phyloP scores from a whole-genome alignment of 2,329 filamentous ascomycete genomes.

The Trichoderma harzianum region DNA sequence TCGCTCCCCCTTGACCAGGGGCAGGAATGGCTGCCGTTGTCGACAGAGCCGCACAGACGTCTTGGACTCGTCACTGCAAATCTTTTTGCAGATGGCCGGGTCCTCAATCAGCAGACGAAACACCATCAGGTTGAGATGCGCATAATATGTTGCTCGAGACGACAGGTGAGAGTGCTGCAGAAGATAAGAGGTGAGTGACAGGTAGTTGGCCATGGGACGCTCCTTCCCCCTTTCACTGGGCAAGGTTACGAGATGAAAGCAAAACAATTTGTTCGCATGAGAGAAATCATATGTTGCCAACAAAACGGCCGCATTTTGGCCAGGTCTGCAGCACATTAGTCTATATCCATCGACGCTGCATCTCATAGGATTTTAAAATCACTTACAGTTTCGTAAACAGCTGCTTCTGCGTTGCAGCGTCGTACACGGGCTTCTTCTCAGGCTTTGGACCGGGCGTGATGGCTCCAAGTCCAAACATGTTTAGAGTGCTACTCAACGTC shows the following conservation, averaged over 20 bases:
- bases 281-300: constrained; percentile 90
- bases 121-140: constrained; percentile 79
- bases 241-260: constrained; percentile 72
- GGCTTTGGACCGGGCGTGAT: constrained; percentile 68
- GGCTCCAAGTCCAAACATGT: constrained; percentile 77
- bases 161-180: constrained; percentile 91
- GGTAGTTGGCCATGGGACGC: constrained; percentile 73
- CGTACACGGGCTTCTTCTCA: constrained; percentile 55
- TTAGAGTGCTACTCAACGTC: constrained; percentile 76
- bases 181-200: constrained; percentile 89
- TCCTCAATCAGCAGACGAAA: constrained; percentile 87
- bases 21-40: constrained; percentile 82
- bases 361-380: background rate
- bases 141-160: constrained; percentile 72
- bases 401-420: constrained; percentile 75
- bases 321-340: constrained; percentile 55
- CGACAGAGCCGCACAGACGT: constrained; percentile 77
- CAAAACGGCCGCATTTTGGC: constrained; percentile 72
- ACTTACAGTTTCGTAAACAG: constrained; percentile 72
- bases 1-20: constrained; percentile 67
- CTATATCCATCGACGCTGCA: constrained; percentile 17
- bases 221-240: constrained; percentile 62
- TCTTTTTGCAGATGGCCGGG: constrained; percentile 71
- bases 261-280: constrained; percentile 93
- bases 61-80: constrained; percentile 77